Base-by-base conservation (phyloP, 2,329 filamentous ascomycete species). In the Stagonosporopsis cucurbitacearum region DNA sequence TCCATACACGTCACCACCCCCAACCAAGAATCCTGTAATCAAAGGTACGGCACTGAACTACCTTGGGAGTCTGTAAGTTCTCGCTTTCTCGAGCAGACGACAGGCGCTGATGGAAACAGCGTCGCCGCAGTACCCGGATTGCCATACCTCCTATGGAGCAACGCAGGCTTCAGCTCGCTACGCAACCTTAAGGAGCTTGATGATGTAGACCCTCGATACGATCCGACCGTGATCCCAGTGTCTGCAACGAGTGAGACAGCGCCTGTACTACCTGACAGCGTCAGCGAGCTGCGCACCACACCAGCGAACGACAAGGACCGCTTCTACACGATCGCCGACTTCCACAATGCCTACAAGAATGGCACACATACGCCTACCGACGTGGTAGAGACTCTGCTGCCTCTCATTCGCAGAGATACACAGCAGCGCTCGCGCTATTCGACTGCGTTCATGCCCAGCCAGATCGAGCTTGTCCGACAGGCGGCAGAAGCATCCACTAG, bases 401-500 rank as follows among this genome's bases (percentile, higher is more conserved):
- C 88, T 0, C 77, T 94, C 36, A 88, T 93, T 60, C 83, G 84
- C 23, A 82, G 86, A 58, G 85, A 87, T 63, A 72, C 78, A 12
- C 72, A 75, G 11, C 79, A 82, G 1, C 72, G 78, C 0, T 82
- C 84, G 19, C 82, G 84, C 60, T 91, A 94, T 70, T 86, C 87
- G 3, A 83, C 84, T 13, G 90, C 89, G 1, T 96, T 92, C 79
- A 80, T 90, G n/a, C 84, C 89, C 48, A 85, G 82, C 37, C 83
- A 88, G 50, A 81, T 81, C 8, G 84, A 90, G 20, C 75, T 84
- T 17, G 84, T 90, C 1, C 80, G 87, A 4, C 82, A 83, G 32
- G 88, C 91, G 0, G 92, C 92, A 0, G 82, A 82, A 64, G 89
- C 84, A 7, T 95, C 91, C 1, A 89, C 91, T 0, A 80, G 84